phyloP scores from a whole-genome alignment of 2,329 filamentous ascomycete genomes.

The Xylariales sp. region DNA sequence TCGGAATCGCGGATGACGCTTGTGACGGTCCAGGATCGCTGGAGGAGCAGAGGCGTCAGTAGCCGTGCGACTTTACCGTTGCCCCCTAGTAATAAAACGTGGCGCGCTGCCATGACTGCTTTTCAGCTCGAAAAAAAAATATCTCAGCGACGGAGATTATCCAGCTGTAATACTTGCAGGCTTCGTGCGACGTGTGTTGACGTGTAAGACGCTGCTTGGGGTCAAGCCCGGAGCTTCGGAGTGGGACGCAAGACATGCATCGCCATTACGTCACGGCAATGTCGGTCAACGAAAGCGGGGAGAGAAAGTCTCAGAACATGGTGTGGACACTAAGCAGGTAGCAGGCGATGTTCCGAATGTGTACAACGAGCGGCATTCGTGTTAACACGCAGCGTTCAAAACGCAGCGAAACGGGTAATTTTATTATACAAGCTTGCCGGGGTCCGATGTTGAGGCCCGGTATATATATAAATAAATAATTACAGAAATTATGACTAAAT shows the following conservation, averaged over 20 bases:
- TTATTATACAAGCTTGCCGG: not conserved
- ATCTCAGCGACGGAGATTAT: not conserved
- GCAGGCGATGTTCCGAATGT: not conserved
- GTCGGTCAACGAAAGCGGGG: conserved; percentile 17
- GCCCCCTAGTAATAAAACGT: conserved; percentile 81
- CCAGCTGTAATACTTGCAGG: too few relatives aligned
- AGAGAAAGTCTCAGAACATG: not conserved
- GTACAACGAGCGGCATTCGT: not conserved
- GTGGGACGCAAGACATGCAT: conserved; percentile 6
- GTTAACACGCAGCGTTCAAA: not conserved
- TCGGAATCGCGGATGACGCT: conserved; percentile 80
- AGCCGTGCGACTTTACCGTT: conserved; percentile 82
- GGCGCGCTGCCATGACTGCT: conserved; percentile 42
- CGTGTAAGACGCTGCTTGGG: not conserved
- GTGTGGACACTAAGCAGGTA: not conserved
- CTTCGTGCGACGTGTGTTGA: not conserved
- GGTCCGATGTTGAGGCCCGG: not conserved
- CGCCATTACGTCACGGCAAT: conserved; percentile 29
- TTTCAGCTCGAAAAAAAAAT: not conserved
- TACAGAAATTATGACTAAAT: conserved; percentile 29
- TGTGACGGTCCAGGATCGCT: conserved; percentile 80
- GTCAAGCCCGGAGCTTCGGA: conserved; percentile 22
- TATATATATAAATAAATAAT: conserved; percentile 12
- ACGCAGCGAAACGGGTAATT: not conserved
- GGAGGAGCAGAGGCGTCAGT: conserved; percentile 80